Evolutionary conservation across 371 early-diverging fungal genomes (phyloP), one percentile per base, ranked within the genome.

Genomic region (Saksenaea oblongispora): DNA sequence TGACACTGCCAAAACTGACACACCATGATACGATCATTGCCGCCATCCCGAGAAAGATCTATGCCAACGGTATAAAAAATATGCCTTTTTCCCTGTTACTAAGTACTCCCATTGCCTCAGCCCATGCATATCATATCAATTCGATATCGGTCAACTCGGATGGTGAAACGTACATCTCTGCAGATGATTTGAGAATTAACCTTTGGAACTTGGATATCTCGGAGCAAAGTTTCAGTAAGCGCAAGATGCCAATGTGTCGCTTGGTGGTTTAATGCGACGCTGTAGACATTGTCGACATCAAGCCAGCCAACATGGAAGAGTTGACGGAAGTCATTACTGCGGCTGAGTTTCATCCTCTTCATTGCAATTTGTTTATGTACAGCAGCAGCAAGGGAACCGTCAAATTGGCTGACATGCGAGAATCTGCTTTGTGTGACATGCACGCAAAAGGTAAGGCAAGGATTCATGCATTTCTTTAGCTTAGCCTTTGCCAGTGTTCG

Each of bases 121-220:
- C 96, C 35, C 97, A 98, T 75, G 89, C 93, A 1, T 97, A 97
- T 77, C 95, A 95, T 63, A 94, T 97, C 81, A 96, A 97, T 78
- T 95, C 95, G 8, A 92, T 98, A 27, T 94, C 95, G 28, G 85
- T 95, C 65, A 96, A 95, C 72, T 91, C 92, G 24, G 95, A 94
- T 73, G 88, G 84, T 56, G 95, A 95, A 69, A 96, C 93, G 17
- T 93, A 92, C 66, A 78, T 98, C 36, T 93, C 94, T 14, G 93
- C 96, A n/a, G 98, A 98, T 72, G 97, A 95, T 77, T 75, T 98
- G 63, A 80, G 95, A 64, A 89, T 98, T 75, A 97, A 95, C 69
- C 74, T 98, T 55, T 96, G 96, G 95, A 95, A 95, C 69, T 69
- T 95, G 59, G 88, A 89, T 66, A 86, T 92, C 36, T 90, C 91